These are phyloP conservation scores for Sporothrix globosa DNA, from an alignment of 2,329 filamentous ascomycete genomes.

Conservation along the genomic window DNA sequence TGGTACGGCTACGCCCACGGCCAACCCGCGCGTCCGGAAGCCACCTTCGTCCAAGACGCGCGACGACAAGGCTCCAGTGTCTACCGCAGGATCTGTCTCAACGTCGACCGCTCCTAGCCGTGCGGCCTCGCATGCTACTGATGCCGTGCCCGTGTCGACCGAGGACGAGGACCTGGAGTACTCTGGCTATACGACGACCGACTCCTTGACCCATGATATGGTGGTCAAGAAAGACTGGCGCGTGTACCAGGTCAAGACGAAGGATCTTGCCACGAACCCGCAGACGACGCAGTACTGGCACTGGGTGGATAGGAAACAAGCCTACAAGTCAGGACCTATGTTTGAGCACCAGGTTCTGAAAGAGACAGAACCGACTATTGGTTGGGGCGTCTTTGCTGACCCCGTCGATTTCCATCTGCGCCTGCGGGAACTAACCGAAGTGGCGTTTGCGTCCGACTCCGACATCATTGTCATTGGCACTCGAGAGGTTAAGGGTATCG, in stretches of 20 bases:
- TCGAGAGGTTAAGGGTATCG: constrained; percentile 40
- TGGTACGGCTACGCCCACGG: not conserved
- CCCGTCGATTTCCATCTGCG: constrained; percentile 56
- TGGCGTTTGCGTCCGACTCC: constrained; percentile 50
- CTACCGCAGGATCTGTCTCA: not conserved
- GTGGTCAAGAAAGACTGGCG: constrained; percentile 56
- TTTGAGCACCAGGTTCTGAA: constrained; percentile 61
- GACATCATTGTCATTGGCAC: constrained; percentile 51
- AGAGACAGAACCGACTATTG: constrained; percentile 46
- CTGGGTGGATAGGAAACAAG: constrained; percentile 46
- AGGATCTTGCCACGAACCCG: constrained; percentile 50
- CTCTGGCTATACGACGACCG: constrained; percentile 55
- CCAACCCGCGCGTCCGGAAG: constrained; percentile 2
- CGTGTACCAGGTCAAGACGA: constrained; percentile 57
- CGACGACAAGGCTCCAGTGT: not conserved
- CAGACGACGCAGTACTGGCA: constrained; percentile 61
- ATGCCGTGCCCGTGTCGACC: not conserved
- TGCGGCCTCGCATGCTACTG: not conserved
- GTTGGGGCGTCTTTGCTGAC: constrained; percentile 56
- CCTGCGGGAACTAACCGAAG: constrained; percentile 51
- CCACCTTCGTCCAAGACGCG: not conserved
- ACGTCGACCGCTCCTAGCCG: constrained; percentile 3
- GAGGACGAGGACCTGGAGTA: constrained; percentile 48
- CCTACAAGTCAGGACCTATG: constrained; percentile 31
- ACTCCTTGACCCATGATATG: constrained; percentile 53